These are phyloP conservation scores for Sonneratia caseolaris DNA, from an alignment of 345 rosid genomes.

Conservation along the genomic window DNA sequence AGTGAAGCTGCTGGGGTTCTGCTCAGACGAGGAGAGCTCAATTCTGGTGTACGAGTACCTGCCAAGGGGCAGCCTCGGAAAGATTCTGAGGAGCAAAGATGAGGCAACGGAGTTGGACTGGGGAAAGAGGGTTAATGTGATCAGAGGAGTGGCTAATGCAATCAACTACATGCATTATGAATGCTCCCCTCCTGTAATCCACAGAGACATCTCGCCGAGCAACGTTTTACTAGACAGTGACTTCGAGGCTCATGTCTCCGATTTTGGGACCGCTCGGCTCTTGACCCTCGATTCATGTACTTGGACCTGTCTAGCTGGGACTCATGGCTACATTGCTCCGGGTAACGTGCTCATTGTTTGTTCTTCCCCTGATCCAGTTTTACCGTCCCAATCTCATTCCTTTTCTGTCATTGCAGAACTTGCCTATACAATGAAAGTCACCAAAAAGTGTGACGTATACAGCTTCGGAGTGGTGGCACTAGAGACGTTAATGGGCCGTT, in stretches of 20 bases:
- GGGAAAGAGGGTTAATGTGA: conserved; percentile 10
- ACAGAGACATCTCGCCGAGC: conserved; percentile 23
- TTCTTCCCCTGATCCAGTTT: background rate
- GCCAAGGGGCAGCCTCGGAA: conserved; percentile 15
- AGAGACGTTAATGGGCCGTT: conserved; percentile 18
- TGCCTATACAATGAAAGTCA: conserved; percentile 28
- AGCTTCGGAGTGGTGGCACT: conserved; percentile 29
- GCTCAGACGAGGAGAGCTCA: conserved; percentile 6
- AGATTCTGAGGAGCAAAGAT: conserved; percentile 6
- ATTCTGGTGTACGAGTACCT: conserved; percentile 15
- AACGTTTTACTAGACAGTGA: conserved; percentile 16
- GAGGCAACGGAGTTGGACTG: conserved; percentile 14
- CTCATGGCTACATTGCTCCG: conserved; percentile 24
- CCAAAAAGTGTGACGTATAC: conserved; percentile 25
- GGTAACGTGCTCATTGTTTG: conserved; percentile 10
- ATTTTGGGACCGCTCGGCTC: conserved; percentile 19
- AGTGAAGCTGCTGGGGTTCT: conserved; percentile 17
- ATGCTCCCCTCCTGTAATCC: conserved; percentile 17
- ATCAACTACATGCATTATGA: conserved; percentile 19
- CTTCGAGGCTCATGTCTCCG: conserved; percentile 20
- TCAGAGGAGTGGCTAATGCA: conserved; percentile 18
- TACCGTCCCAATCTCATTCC: background rate
- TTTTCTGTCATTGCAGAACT: conserved; percentile 17
- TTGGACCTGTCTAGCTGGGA: conserved; percentile 24
- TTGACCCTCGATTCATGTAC: conserved; percentile 17